phyloP scores from a whole-genome alignment of 202 grass and related monocot species.

The Hordeum pubiflorum region DNA sequence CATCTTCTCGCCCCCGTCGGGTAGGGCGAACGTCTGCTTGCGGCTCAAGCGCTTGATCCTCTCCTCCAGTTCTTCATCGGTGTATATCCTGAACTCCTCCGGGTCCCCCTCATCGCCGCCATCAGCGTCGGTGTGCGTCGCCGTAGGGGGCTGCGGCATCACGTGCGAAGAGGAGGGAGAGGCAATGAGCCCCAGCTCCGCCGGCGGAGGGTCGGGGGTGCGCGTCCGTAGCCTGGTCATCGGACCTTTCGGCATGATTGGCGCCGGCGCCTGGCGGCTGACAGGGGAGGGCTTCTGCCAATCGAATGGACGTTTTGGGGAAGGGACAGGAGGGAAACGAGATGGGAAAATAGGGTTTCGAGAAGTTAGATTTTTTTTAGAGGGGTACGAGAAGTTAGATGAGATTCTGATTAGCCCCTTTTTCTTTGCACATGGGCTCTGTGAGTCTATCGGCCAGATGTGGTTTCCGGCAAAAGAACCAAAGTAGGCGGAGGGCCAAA shows the following conservation, averaged over 20 bases:
- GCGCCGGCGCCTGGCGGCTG: neutral
- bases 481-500: too few species aligned
- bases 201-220: neutral
- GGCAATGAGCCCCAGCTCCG: neutral
- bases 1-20: neutral
- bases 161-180: neutral
- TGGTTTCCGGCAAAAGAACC: too few species aligned
- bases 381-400: neutral
- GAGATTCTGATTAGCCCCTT: neutral
- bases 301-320: neutral
- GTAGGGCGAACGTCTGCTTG: accelerated
- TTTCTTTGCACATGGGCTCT: neutral
- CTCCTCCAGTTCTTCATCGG: neutral
- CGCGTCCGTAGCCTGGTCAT: neutral
- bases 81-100: neutral
- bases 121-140: neutral
- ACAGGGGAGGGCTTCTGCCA: neutral
- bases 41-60: neutral
- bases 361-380: neutral
- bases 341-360: neutral
- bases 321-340: neutral
- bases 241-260: neutral
- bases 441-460: too few species aligned
- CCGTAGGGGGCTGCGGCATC: neutral
- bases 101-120: neutral